Evolutionary conservation across 2,329 filamentous ascomycete genomes (phyloP), one percentile per base, ranked within the genome.

Genomic region (Ophiostoma ulmi): DNA sequence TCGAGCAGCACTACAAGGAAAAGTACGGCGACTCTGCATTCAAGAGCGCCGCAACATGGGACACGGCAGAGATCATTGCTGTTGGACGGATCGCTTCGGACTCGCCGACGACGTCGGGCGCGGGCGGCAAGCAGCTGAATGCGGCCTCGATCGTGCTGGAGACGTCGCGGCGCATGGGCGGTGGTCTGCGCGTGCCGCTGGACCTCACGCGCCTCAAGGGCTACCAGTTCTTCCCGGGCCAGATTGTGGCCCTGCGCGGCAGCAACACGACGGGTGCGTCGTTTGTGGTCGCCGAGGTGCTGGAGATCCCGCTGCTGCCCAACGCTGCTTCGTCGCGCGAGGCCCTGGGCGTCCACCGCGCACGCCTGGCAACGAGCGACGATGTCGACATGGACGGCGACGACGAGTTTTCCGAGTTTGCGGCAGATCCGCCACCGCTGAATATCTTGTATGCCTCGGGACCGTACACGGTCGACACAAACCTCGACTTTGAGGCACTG

Each of bases 61-160:
- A 92, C 74, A 96, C 93, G 1, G 90, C 88, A 31, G 93, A 97
- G 76, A 88, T 98, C 48, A 88, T 98, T 26, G 93, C 93, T 3
- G 91, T 99, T 0, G 95, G 95, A 4, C 88, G 95, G 58, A 96
- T 99, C 76, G 93, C 92, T 2, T 97, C 90, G 0, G 95, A 99
- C 78, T 94, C 93, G 20, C 13, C 13, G 13, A 44, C 65, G 2
- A 44, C 20, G 2, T 10, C 64, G 38, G n/a, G n/a, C 13, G 13
- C 65, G 7, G 17, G 35, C 22, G 65, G n/a, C 17, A 39, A 39
- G 8, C 95, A 90, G 77, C 85, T 97, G 20, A 98, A 97, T 77
- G 83, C 89, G 0, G 90, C 93, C 0, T 97, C 93, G 1, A 81
- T 98, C 22, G 90, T 97, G 3, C 84, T 99, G 1, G 95, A 99